Evolutionary conservation across 2,329 filamentous ascomycete genomes (phyloP), one percentile per base, ranked within the genome.

Genomic region (Diaporthe vexans): DNA sequence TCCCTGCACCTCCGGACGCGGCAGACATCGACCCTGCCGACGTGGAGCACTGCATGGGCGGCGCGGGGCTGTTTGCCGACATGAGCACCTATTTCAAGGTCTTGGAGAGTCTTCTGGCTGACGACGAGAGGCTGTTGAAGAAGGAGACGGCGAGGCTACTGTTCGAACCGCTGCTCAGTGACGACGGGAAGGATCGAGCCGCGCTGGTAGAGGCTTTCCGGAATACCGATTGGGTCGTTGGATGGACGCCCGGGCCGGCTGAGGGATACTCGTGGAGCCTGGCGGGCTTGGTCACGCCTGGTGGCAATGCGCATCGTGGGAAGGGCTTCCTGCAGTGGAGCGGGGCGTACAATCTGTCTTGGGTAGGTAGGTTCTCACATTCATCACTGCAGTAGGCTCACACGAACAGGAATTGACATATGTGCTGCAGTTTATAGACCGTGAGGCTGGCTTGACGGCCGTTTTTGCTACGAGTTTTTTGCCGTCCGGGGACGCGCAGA

Each of bases 271-370:
- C 82, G 0, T 71, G 69, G 43, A 71, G 56, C n/a, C 17, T 61
- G 69, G 56, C 56, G n/a, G 56, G 56, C 13, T 37, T 61, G 9
- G 26, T 71, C 33, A 61, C 56, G 43, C 56, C 69, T 3, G 33
- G n/a, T 21, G 69, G 69, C 24, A 52, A 52, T 57, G 83, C 83
- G 0, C 85, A 84, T 80, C 79, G 85, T 56, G 80, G 78, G 46
- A 83, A 81, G 76, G 84, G 84, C 0, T 86, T 84, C 43, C 72
- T 87, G 72, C 84, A 82, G 78, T 87, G 86, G 85, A 80, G 79
- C n/a, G 86, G 86, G 40, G 82, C 84, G 75, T 78, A 78, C n/a
- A 86, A 86, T 73, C 79, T 81, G n/a, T 82, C 81, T 68, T 87
- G 86, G 85, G 84, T 85, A 76, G 80, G 83, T 81, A 76, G 80